Conservation (phyloP, 345 rosid species). For the Rhodomyrtus tomentosa region DNA sequence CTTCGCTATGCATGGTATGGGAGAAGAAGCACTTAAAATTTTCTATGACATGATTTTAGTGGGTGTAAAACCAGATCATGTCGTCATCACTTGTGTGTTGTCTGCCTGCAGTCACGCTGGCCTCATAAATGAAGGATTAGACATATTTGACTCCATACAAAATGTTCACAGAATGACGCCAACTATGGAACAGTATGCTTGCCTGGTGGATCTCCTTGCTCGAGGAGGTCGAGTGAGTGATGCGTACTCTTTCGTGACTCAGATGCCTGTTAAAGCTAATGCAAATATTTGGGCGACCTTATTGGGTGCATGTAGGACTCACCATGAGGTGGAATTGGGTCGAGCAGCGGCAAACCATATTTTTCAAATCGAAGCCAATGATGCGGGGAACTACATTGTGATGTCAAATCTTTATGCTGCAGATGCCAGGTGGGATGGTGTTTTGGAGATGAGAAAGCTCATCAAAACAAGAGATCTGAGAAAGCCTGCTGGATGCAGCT, state of each 20-base stretch:
- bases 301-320: constrained; percentile 64
- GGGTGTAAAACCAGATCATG: constrained; percentile 64
- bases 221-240: constrained; percentile 65
- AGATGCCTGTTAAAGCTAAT: constrained; percentile 59
- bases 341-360: constrained; percentile 43
- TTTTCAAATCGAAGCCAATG: constrained; percentile 42
- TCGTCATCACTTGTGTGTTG: constrained; percentile 57
- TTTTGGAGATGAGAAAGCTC: constrained; percentile 58
- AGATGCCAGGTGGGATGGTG: constrained; percentile 73
- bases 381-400: constrained; percentile 55
- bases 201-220: constrained; percentile 79
- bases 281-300: constrained; percentile 66
- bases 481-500: constrained; percentile 86
- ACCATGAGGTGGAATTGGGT: constrained; percentile 56
- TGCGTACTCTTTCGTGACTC: constrained; percentile 48
- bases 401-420: constrained; percentile 83
- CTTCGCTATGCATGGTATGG: constrained; percentile 82
- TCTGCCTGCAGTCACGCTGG: constrained; percentile 88
- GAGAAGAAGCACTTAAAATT: constrained; percentile 57
- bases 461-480: constrained; percentile 56
- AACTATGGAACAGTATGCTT: constrained; percentile 64
- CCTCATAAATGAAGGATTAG: constrained; percentile 55
- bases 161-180: constrained; percentile 43
- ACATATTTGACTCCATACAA: constrained; percentile 44
- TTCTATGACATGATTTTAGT: constrained; percentile 45